Evolutionary conservation across 148 eudicot genomes (phyloP).

Genomic region (Heliamphora exappendiculata): DNA sequence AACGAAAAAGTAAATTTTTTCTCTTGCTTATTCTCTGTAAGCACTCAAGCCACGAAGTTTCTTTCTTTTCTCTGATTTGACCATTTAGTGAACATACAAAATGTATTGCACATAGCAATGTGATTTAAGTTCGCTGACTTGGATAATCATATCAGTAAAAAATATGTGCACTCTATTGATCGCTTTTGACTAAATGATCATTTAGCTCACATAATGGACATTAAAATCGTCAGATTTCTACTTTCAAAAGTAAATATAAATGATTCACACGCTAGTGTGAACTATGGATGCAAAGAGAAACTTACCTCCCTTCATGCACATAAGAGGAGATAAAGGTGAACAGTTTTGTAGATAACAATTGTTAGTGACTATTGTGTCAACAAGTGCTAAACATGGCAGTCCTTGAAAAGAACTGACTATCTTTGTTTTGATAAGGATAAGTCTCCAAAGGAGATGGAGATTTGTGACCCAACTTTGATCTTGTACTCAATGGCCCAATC

Average conservation of each 20-base stretch:
- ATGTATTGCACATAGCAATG: no score
- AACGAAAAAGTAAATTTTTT: no score
- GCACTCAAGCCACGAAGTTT: no score
- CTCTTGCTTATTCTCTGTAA: no score
- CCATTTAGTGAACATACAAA: no score
- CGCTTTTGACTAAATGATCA: no score
- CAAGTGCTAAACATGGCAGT: neutral
- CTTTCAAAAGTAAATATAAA: neutral
- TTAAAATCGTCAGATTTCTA: neutral
- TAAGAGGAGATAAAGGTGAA: neutral
- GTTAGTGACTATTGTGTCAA: neutral
- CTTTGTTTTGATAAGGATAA: neutral
- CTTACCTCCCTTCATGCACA: neutral
- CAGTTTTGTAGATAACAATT: neutral
- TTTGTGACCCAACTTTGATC: neutral
- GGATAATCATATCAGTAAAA: no score
- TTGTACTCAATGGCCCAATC: no score
- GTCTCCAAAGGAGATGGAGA: neutral
- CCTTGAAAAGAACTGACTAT: neutral
- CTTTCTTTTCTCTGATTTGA: no score
- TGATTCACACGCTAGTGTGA: neutral
- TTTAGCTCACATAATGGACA: no score
- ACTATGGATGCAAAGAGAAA: neutral
- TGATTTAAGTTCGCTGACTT: no score
- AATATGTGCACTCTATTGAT: no score